Evolutionary conservation across 176 grass and related monocot species (phyloP), one percentile per base, ranked within the genome.

Genomic region (Puccinellia tenuiflora): DNA sequence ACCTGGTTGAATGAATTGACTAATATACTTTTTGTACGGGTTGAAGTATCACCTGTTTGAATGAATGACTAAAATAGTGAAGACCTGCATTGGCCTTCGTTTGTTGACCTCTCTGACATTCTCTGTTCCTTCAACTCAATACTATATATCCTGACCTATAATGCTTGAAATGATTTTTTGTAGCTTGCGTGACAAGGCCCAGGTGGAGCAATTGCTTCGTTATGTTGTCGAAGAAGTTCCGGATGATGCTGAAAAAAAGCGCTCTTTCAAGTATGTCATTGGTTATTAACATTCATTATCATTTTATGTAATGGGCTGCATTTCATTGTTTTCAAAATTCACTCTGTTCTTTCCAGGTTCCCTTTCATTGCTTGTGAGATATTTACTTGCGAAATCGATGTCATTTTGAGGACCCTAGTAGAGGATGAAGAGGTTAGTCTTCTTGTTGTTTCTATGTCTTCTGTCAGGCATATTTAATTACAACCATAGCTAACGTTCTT

Each of bases 321-420:
- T n/a, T 39, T 61, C 43, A 34, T 51, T 33, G 33, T 29, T 71
- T 81, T 16, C 77, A 25, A 73, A 42, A 29, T 78, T 77, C 21
- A 57, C 26, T 45, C 53, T 33, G 67, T 31, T 47, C 26, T 14
- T 79, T 88, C 61, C 67, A 99, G 96, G 87, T 94, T 96, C 79
- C 97, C 97, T 78, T 99, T 99, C 90, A 96, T 99, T 87, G 97
- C 97, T 62, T 96, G 93, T 77, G 97, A 99, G 86, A 99, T 96
- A 87, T 99, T 99, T 84, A 99, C 93, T 57, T 99, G 93, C 26
- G 93, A 99, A 80, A 94, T 99, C 34, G 97, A 99, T 89, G 90
- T 94, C 80, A 94, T 99, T 76, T 60, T 96, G 86, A 99, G 97
- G 83, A 92, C 97, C 25, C 87, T 99, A 84, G 91, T 96, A 79